Base-by-base conservation (phyloP, 495 filamentous ascomycete species). In the Xylaria castorea region DNA sequence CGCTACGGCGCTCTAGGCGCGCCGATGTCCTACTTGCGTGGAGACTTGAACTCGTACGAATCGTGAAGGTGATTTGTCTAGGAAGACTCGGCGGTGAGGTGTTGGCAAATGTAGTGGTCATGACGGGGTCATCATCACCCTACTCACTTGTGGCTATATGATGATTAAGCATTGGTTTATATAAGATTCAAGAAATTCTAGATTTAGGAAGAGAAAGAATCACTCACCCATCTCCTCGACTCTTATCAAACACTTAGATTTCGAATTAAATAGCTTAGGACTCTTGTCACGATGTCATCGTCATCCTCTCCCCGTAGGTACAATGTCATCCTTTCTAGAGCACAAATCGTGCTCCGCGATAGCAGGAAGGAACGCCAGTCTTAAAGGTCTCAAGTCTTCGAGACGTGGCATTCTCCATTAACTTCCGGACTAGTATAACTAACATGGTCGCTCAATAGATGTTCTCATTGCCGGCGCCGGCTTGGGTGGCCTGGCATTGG, bases 401-500 rank as follows among this genome's bases (percentile, higher is more conserved):
- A 57, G 11, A 18, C 5, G 3, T 18, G 22, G 5, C 27, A 14
- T 3, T 5, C n/a, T 61, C 22, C 8, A 25, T 38, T 20, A 50
- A 1, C 8, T n/a, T 8, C 0, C 7, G 11, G 2, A 3, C 11
- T 48, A 8, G 25, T 40, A 22, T 53, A 12, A n/a, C 27, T 36
- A n/a, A 67, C 27, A 9, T 6, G 27, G 16, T 44, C 68, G 8
- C 79, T n/a, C 38, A 22, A 60, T 44, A 60, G 51, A 79, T 68
- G 75, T 84, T 65, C 76, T 79, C 67, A 82, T 89, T 63, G 80
- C 85, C 48, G 88, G 88, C 64, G 87, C 80, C 51, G 87, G 88
- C 25, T 80, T 89, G 3, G 85, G 85, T n/a, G 88, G 87, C 30
- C 81, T 89, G 1, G 82, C 83, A 20, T 82, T 89, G 1, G 87